Base-by-base conservation (phyloP, 2,329 filamentous ascomycete species). In the Aspergillus melleus region DNA sequence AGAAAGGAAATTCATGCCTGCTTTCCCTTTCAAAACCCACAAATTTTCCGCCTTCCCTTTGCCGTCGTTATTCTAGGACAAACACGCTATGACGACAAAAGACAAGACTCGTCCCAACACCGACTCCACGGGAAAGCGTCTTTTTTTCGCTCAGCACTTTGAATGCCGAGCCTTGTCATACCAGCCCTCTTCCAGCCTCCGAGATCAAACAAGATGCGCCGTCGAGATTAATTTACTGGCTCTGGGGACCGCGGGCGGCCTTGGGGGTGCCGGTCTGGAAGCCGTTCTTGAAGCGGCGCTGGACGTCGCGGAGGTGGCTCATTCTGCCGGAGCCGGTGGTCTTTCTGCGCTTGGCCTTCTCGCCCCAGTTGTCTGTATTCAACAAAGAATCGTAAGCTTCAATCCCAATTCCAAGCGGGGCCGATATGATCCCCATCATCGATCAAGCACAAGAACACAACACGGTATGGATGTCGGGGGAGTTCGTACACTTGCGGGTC, bases 311-410 rank as follows among this genome's bases (percentile, higher is more conserved):
- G 80, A 99, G 87, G 85, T 93, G 91, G 79, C 92, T 88, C 89
- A 93, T 95, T 82, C 95, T 91, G 81, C 95, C 95, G 78, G 92
- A 94, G 76, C 95, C 95, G 80, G 91, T 94, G 78, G 94, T 97
- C 93, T 97, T 98, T 90, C 95, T 96, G 83, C 95, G 88, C 92
- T 98, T 98, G 76, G 93, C 94, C 91, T 99, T 99, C 88, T 98
- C 94, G 82, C 91, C 88, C 95, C 95, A 99, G 91, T 99, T 97
- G 90, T 89, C 94, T 98, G 79, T 79, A 64, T 53, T 58, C 54
- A 64, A 32, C 58, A 68, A 60, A 68, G 65, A 58, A 57, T 61
- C 68, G 66, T 74, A 66, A 73, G 72, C 70, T 66, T 47, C 67
- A 60, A 22, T 62, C 52, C 57, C 42, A 42, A 53, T 53, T 52